A percentile compares a stretch with the other conserved stretches of the same genome.
phyloP scores from a whole-genome alignment of 2,329 filamentous ascomycete species.

The Claviceps monticola region DNA sequence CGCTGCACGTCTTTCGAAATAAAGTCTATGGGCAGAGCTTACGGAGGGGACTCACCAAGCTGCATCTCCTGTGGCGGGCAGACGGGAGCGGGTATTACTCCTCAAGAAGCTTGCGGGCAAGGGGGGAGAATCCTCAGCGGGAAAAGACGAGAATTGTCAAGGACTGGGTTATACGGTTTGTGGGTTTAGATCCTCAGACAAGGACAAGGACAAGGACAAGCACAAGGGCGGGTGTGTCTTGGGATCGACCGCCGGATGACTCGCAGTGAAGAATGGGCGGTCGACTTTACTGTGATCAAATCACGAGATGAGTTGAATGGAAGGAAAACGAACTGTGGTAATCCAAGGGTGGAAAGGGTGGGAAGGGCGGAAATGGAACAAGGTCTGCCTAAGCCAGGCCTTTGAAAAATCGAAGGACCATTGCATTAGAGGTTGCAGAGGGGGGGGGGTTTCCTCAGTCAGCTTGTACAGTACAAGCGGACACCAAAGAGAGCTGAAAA shows the following conservation, averaged over 20 bases:
- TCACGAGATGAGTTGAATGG: neutral
- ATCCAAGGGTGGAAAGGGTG: slow-evolving; percentile 16
- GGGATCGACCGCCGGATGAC: slow-evolving; percentile 28
- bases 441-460: no score
- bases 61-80: slow-evolving; percentile 50
- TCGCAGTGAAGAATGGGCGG: slow-evolving; percentile 16
- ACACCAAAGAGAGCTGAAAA: no score
- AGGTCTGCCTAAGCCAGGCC: no score
- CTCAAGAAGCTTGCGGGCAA: slow-evolving; percentile 29
- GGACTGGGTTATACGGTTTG: slow-evolving; percentile 63
- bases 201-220: slow-evolving; percentile 4
- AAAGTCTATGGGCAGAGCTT: slow-evolving; percentile 79
- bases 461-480: no score
- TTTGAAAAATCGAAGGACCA: no score
- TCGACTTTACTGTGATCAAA: no score
- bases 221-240: slow-evolving; percentile 10
- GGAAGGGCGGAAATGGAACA: neutral
- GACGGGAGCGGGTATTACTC: slow-evolving; percentile 41
- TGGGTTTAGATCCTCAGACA: slow-evolving; percentile 27
- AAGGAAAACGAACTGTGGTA: neutral
- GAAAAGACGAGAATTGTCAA: slow-evolving; percentile 53
- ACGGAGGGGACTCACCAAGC: slow-evolving; percentile 52
- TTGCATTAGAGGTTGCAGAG: no score
- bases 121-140: slow-evolving; percentile 30
- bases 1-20: slow-evolving; percentile 58